A percentile compares a stretch with the other conserved stretches of the same genome.
Evolutionary conservation across 768 basidiomycete genomes (phyloP).

Genomic region (Rubroboletus pulcherrimus): DNA sequence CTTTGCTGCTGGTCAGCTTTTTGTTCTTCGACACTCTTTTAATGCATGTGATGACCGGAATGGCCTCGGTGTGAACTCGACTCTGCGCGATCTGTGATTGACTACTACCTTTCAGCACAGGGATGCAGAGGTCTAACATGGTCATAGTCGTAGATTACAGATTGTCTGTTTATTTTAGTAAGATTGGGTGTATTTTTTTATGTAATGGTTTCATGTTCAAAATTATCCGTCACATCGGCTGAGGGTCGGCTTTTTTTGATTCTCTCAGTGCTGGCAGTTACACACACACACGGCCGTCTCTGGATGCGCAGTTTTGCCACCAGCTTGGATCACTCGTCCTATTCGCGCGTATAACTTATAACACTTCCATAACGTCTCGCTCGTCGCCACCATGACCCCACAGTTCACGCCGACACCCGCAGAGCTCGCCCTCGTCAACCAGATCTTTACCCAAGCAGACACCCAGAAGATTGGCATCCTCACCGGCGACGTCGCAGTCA

Average conservation of each 20-base stretch:
- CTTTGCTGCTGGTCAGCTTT: slow-evolving; percentile 16
- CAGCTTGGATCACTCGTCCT: not conserved
- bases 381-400: slow-evolving; percentile 34
- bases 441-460: slow-evolving; percentile 73
- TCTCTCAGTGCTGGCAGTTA: not conserved
- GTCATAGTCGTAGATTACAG: no score
- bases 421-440: slow-evolving; percentile 59
- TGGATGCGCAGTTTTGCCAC: slow-evolving; percentile 18
- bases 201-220: no score
- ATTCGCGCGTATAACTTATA: slow-evolving; percentile 16
- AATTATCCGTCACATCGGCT: not conserved
- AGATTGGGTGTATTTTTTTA: not conserved
- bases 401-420: slow-evolving; percentile 44
- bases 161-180: not conserved
- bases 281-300: slow-evolving; percentile 6
- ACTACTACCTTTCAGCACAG: no score
- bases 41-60: slow-evolving; percentile 2
- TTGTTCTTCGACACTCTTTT: slow-evolving; percentile 5
- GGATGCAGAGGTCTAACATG: no score
- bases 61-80: not conserved
- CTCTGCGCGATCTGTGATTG: no score
- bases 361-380: slow-evolving; percentile 6
- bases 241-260: not conserved
- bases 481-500: slow-evolving; percentile 88
- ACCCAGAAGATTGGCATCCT: slow-evolving; percentile 77